Percentiles rank a stretch among this genome's conserved stretches.
Conservation (phyloP, 2,329 filamentous ascomycete genomes). For the Akanthomyces dipterigenus region DNA sequence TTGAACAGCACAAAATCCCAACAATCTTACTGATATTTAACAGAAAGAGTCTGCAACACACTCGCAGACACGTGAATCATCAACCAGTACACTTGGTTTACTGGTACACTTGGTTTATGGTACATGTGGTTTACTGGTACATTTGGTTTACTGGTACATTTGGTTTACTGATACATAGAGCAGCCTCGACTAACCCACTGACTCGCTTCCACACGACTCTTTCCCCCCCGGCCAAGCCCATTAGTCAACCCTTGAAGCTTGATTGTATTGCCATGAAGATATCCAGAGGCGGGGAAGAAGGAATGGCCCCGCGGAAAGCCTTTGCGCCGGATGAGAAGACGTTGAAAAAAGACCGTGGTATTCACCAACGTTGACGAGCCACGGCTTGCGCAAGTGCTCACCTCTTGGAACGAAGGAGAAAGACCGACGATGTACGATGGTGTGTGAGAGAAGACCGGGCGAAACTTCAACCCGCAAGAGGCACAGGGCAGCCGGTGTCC, state of each 20-base stretch:
- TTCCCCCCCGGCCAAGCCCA: neutral
- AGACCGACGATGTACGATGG: neutral
- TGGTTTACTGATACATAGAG: neutral
- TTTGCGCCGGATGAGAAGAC: neutral
- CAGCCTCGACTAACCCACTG: neutral
- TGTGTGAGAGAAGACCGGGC: neutral
- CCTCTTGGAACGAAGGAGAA: neutral
- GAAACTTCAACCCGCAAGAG: neutral
- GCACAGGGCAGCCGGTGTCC: neutral
- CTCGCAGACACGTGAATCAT: neutral
- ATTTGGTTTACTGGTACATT: neutral
- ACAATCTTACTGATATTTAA: neutral
- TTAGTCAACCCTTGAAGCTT: neutral
- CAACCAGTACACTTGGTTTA: neutral
- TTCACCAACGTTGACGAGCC: too few species aligned
- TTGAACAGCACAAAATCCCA: neutral
- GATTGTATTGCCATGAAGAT: neutral
- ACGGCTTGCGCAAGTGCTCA: neutral
- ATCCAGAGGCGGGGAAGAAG: neutral
- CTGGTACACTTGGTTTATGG: neutral
- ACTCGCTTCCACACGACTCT: neutral
- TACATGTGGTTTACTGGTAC: too few species aligned
- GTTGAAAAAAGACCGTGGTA: too few species aligned
- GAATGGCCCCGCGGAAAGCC: neutral
- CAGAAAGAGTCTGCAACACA: neutral